A percentile compares a stretch with the other conserved stretches of the same genome.
Evolutionary conservation across 1,284 basidiomycete species (phyloP).

Genomic region (Ceratobasidium sp.): DNA sequence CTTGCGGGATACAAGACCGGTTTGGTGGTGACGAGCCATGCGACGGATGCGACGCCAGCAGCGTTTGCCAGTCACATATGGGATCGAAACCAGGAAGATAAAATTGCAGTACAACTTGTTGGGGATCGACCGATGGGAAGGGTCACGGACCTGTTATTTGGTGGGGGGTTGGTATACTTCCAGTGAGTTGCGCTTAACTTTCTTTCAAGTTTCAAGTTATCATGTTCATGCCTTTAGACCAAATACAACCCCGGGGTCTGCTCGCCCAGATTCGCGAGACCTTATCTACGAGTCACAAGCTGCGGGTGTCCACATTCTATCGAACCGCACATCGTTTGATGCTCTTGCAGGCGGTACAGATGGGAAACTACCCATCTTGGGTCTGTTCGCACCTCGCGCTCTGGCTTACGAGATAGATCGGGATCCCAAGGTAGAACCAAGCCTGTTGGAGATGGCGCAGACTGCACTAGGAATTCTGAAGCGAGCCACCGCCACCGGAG

Average conservation of each 20-base stretch:
- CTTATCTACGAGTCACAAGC: constrained; percentile 48
- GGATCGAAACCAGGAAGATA: constrained; percentile 51
- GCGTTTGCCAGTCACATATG: constrained; percentile 50
- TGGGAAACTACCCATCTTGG: constrained; percentile 46
- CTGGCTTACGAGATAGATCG: constrained; percentile 52
- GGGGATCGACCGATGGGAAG: constrained; percentile 50
- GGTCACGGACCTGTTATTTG: constrained; percentile 50
- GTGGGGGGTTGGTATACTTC: constrained; percentile 50
- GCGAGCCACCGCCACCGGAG: constrained; percentile 40
- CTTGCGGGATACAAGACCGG: constrained; percentile 49
- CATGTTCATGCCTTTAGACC: constrained; percentile 40
- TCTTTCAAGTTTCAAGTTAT: too few species aligned
- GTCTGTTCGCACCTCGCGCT: constrained; percentile 48
- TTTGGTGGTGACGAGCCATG: constrained; percentile 50
- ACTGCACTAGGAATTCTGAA: constrained; percentile 50
- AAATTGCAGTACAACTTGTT: constrained; percentile 50
- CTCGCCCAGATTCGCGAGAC: constrained; percentile 49
- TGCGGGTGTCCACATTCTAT: constrained; percentile 47
- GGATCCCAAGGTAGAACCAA: constrained; percentile 48
- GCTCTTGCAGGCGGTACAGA: constrained; percentile 44
- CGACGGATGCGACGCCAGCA: constrained; percentile 52
- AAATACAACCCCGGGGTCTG: constrained; percentile 48
- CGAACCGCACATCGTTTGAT: constrained; percentile 49
- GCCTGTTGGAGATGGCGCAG: constrained; percentile 50
- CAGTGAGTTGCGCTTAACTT: constrained; percentile 38